Evolutionary conservation across 2,329 filamentous ascomycete genomes (phyloP), one percentile per base, ranked within the genome.

Genomic region (Alternaria arborescens): DNA sequence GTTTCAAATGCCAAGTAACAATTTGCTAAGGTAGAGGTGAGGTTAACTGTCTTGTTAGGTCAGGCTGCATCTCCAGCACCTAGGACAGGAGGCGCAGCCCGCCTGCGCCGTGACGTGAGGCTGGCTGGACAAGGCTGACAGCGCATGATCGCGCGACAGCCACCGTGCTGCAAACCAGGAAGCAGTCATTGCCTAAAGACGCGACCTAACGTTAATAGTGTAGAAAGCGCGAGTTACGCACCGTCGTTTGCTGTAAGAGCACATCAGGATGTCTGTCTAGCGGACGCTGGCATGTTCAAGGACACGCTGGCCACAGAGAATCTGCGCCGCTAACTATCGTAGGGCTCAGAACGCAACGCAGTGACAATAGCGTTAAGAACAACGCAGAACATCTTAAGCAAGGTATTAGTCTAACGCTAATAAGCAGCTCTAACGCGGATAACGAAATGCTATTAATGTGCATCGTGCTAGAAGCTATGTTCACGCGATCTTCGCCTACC

Each of bases 81-180:
- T 1, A 57, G 42, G 53, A 53, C 52, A 54, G 52, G 52, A 58
- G 55, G 54, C 55, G 53, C 61, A 64, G 61, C 63, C 60, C 41
- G 42, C 56, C 36, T 20, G 41, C 52, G 32, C 47, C 48, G 58
- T 59, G 61, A 54, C 55, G 57, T 48, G 52, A 61, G 55, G 59
- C 62, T 65, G 43, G 46, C 50, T 22, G 41, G 48, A 18, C 62
- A 57, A 32, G 62, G 62, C 46, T 65, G 55, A 65, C 30, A 32
- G 10, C 30, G 30, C 11, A 32, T 4, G 4, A 10, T 12, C 30
- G 30, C 8, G 30, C 30, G 30, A 32, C 30, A 32, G 30, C 30
- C 30, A 32, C 30, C 30, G 11, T 32, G 30, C 30, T 10, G 11
- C 8, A 10, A 32, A 32, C 30, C 30, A 11, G 11, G 30, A 36